phyloP scores from a whole-genome alignment of 2,329 filamentous ascomycete species.

The Parasarocladium wereldwijsianum region DNA sequence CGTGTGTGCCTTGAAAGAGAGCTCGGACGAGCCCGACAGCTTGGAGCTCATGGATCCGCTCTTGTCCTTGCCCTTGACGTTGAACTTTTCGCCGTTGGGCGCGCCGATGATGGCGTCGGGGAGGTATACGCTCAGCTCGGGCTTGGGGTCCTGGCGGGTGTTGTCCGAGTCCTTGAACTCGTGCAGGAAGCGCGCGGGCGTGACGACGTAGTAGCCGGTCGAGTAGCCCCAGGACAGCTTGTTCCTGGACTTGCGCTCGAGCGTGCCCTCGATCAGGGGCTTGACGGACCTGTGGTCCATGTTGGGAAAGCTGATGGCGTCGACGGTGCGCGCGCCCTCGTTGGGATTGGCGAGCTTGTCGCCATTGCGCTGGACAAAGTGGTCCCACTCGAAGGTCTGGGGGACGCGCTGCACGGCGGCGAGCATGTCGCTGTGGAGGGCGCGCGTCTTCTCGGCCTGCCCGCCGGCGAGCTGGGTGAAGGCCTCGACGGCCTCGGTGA shows the following conservation, averaged over 20 bases:
- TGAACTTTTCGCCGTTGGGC: slow-evolving; percentile 71
- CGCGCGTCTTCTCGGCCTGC: slow-evolving; percentile 68
- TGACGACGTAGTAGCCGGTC: slow-evolving; percentile 79
- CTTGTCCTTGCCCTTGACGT: slow-evolving; percentile 86
- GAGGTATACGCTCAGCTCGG: slow-evolving; percentile 81
- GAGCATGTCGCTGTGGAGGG: slow-evolving; percentile 74
- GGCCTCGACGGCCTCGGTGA: slow-evolving; percentile 70
- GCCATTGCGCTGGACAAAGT: slow-evolving; percentile 59
- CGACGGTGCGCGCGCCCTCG: slow-evolving; percentile 56
- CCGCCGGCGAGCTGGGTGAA: slow-evolving; percentile 70
- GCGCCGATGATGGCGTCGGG: slow-evolving; percentile 72
- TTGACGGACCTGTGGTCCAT: slow-evolving; percentile 69
- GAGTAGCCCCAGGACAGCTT: slow-evolving; percentile 65
- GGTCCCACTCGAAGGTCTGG: slow-evolving; percentile 80
- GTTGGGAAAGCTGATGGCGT: slow-evolving; percentile 72
- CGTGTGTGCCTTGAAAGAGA: slow-evolving; percentile 78
- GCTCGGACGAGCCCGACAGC: slow-evolving; percentile 64
- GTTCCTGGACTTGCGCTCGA: slow-evolving; percentile 85
- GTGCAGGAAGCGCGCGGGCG: slow-evolving; percentile 76
- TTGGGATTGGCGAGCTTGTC: slow-evolving; percentile 65
- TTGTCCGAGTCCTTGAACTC: slow-evolving; percentile 91
- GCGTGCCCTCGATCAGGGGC: slow-evolving; percentile 70
- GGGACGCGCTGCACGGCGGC: slow-evolving; percentile 62
- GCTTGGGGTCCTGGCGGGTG: slow-evolving; percentile 53
- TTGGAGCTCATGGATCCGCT: slow-evolving; percentile 69